Base-by-base conservation (phyloP, 805 yeast species). In the Clavispora asparagi region DNA sequence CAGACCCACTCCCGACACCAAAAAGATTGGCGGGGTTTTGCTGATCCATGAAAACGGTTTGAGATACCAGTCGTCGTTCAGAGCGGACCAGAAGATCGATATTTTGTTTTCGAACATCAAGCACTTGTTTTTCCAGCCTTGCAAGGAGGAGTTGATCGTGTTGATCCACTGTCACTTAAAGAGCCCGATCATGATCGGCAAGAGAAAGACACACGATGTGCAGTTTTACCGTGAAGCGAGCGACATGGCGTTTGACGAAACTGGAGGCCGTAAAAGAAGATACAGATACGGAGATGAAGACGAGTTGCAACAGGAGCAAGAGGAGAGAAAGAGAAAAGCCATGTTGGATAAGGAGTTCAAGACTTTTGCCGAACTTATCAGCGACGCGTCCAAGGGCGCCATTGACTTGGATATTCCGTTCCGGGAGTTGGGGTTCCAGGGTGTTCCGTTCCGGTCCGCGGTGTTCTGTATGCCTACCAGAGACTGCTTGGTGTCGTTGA, bases 231-330 rank as follows among this genome's bases (percentile, higher is more conserved):
- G 98, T 53, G 99, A 94, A 66, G 98, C 97, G 11, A 83, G 95
- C 28, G 99, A 94, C 62, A 86, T 90, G 76, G 83, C 95, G 3
- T 90, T 90, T 58, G 99, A 94, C 67, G 99, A 94, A 68, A 94
- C 99, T 16, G 96, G 97, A 53, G 91, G 89, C 50, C 84, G 96
- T 51, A 85, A 88, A 70, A 82, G 97, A 66, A 79, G 78, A 54
- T 85, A 84, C 65, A 71, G 94, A 60, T 94, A 94, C 63, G 99
- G 99, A 40, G 99, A 94, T 64, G 99, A 94, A 66, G 99, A 94
- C 66, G 99, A 94, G 70, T 74, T 94, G 53, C 98, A 94, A 68
- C 97, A 92, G 68, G 99, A 94, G 71, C 97, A 92, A 69, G 98
- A 94, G 66, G 99, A 94, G 70, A 83, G 97, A 71, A 79, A 92